Percentiles rank a stretch among this genome's conserved stretches.
Evolutionary conservation across 495 filamentous ascomycete genomes (phyloP).

Genomic region (Durotheca rogersii): DNA sequence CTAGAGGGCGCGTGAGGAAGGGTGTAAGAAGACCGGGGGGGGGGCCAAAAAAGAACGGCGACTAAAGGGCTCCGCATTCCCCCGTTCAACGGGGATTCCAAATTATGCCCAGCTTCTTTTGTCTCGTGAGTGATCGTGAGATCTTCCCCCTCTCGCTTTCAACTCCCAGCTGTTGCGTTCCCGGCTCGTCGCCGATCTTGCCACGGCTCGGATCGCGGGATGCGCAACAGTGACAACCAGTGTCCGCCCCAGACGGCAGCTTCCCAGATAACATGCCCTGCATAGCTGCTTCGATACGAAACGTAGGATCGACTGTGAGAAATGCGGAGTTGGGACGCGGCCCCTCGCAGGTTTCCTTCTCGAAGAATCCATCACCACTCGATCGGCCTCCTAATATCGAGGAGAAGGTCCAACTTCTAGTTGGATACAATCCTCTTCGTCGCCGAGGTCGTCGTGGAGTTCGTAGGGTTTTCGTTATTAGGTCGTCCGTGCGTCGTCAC

Average conservation of each 20-base stretch:
- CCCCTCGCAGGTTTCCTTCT: conserved; percentile 31
- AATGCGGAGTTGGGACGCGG: conserved; percentile 31
- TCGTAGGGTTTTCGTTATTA: conserved; percentile 42
- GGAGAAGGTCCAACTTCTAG: conserved; percentile 44
- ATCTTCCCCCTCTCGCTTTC: conserved; percentile 32
- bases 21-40: conserved; percentile 20
- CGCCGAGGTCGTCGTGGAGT: conserved; percentile 37
- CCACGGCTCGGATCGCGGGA: conserved; percentile 29
- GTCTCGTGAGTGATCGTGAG: conserved; percentile 30
- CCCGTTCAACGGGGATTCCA: conserved; percentile 30
- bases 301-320: conserved; percentile 32
- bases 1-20: conserved; percentile 1
- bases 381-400: conserved; percentile 31
- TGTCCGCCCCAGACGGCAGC: conserved; percentile 41
- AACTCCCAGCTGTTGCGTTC: conserved; percentile 28
- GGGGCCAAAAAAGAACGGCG: conserved; percentile 17
- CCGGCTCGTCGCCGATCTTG: conserved; percentile 32
- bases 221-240: conserved; percentile 46
- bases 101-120: conserved; percentile 33
- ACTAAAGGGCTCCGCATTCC: conserved; percentile 35
- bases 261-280: conserved; percentile 41
- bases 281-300: conserved; percentile 37
- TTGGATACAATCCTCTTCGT: conserved; percentile 32
- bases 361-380: conserved; percentile 32
- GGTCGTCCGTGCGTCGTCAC: conserved; percentile 49